Conservation (phyloP, 108 stramenopile species). For the Pseudonitzschia pungens region DNA sequence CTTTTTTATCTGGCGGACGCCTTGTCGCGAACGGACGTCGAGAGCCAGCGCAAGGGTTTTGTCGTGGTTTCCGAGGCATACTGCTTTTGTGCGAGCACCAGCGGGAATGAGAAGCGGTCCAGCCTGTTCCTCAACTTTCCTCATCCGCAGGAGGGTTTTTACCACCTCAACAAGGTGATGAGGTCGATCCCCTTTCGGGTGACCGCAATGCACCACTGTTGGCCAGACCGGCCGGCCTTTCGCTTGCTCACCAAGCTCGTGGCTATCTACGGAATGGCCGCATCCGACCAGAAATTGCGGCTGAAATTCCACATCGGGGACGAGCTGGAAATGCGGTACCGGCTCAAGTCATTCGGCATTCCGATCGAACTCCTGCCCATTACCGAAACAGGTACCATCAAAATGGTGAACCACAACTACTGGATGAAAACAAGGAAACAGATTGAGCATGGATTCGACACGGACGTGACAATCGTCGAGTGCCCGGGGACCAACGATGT, state of each 20-base stretch:
- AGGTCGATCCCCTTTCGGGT: background rate
- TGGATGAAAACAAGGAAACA: slow-evolving; percentile 26
- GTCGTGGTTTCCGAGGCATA: slow-evolving; percentile 2
- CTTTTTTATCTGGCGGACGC: slow-evolving; percentile 2
- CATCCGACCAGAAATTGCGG: background rate
- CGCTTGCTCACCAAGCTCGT: background rate
- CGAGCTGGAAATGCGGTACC: slow-evolving; percentile 21
- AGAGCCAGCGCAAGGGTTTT: slow-evolving; percentile 6
- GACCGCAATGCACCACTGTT: slow-evolving; percentile 9
- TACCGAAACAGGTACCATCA: slow-evolving; percentile 23
- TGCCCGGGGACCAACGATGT: slow-evolving; percentile 18
- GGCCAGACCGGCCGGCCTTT: background rate
- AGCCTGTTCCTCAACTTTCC: background rate
- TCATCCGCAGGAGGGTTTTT: background rate
- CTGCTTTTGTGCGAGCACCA: background rate
- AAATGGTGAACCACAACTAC: slow-evolving; percentile 19
- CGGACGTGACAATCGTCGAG: background rate
- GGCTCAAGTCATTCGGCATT: slow-evolving; percentile 30
- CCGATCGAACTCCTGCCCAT: slow-evolving; percentile 24
- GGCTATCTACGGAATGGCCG: background rate
- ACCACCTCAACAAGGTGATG: background rate
- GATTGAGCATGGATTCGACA: background rate
- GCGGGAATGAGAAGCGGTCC: background rate
- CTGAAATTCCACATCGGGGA: slow-evolving; percentile 14
- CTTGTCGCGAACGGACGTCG: slow-evolving; percentile 8